These are phyloP conservation scores for Phytophthora fragariaefolia DNA, from an alignment of 352 stramenopile species.

Conservation along the genomic window DNA sequence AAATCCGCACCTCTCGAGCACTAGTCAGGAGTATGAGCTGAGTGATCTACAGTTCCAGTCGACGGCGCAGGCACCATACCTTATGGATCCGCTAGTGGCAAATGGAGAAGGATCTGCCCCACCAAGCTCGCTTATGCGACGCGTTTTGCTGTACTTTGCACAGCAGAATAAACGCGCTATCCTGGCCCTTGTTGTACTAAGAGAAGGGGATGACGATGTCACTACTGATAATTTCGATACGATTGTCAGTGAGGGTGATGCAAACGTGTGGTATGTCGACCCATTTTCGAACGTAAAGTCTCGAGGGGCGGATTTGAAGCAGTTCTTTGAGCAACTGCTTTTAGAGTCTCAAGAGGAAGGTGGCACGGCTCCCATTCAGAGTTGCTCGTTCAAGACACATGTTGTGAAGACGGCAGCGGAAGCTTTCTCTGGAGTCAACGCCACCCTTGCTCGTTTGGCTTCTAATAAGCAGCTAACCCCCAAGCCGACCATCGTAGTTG, in stretches of 20 bases:
- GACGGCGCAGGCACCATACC: constrained; percentile 66
- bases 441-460: constrained; percentile 78
- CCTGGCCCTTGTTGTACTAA: constrained; percentile 55
- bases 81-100: constrained; percentile 43
- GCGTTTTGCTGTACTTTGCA: constrained; percentile 74
- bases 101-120: constrained; percentile 7
- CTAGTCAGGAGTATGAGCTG: constrained; percentile 65
- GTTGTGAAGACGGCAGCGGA: constrained; percentile 82
- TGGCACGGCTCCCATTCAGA: constrained; percentile 41
- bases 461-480: constrained; percentile 82
- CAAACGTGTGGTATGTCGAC: constrained; percentile 73
- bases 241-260: constrained; percentile 47
- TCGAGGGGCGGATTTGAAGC: constrained; percentile 54
- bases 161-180: constrained; percentile 75
- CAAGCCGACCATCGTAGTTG: constrained; percentile 91
- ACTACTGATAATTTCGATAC: constrained; percentile 11
- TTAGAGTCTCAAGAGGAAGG: constrained; percentile 47
- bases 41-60: constrained; percentile 80
- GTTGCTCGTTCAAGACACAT: constrained; percentile 63
- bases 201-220: constrained; percentile 40
- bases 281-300: constrained; percentile 64
- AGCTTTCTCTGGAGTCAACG: constrained; percentile 89
- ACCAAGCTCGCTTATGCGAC: constrained; percentile 46
- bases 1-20: constrained; percentile 51
- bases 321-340: constrained; percentile 62